These are phyloP conservation scores for Macrophomina phaseolina DNA, from an alignment of 2,329 filamentous ascomycete species.

Conservation along the genomic window DNA sequence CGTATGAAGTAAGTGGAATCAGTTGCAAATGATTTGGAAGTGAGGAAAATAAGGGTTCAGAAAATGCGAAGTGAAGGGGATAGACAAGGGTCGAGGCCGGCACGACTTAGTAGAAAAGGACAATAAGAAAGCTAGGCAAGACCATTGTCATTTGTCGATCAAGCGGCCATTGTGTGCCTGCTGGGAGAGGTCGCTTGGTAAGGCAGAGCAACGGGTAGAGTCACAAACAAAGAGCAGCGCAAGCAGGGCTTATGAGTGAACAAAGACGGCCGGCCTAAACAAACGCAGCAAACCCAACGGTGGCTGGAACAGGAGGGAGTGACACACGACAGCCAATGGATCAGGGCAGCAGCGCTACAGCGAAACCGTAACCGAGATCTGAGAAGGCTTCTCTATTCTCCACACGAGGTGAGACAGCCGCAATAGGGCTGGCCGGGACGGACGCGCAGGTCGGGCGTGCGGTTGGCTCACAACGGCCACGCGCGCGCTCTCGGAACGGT, in stretches of 20 bases:
- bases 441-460: neutral
- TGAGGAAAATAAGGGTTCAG: neutral
- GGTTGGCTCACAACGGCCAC: slow-evolving; percentile 22
- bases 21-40: slow-evolving; percentile 5
- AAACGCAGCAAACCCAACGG: slow-evolving; percentile 15
- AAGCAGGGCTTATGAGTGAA: slow-evolving; percentile 19
- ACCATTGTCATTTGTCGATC: slow-evolving; percentile 8
- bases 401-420: slow-evolving; percentile 23
- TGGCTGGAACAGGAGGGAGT: slow-evolving; percentile 18
- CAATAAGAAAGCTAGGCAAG: slow-evolving; percentile 22
- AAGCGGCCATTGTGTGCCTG: slow-evolving; percentile 25
- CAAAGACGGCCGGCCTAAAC: slow-evolving; percentile 25
- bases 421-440: slow-evolving; percentile 15
- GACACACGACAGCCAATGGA: slow-evolving; percentile 25
- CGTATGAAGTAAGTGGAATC: neutral
- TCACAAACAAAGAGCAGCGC: slow-evolving; percentile 5
- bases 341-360: neutral
- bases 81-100: slow-evolving; percentile 29
- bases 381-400: slow-evolving; percentile 20
- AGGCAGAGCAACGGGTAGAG: slow-evolving; percentile 17
- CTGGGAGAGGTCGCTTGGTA: neutral
- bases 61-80: slow-evolving; percentile 15
- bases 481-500: slow-evolving; percentile 14
- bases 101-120: slow-evolving; percentile 23
- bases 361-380: slow-evolving; percentile 24